Conservation (phyloP, 768 basidiomycete genomes). For the Melanogaster broomeanus region DNA sequence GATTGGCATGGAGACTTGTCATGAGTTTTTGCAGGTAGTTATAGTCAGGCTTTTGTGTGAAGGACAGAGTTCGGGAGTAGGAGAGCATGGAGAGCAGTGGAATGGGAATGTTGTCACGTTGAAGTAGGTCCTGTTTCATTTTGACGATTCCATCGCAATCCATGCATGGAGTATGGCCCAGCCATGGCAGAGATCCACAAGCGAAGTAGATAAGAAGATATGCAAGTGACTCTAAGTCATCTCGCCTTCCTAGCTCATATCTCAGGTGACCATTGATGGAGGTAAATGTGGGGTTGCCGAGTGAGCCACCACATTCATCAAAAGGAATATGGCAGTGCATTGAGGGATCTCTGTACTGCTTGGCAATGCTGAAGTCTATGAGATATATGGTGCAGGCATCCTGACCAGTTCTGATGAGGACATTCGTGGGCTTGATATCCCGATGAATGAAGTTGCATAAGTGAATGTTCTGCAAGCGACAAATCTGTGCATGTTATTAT, state of each 20-base stretch:
- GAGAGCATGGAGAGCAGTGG: neutral
- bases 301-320: neutral
- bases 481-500: neutral
- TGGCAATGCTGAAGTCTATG: neutral
- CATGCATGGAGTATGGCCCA: no score
- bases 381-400: neutral
- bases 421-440: neutral
- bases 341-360: neutral
- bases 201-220: conserved; percentile 36
- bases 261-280: neutral
- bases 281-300: neutral
- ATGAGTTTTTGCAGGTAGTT: neutral
- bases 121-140: no score
- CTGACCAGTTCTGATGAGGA: neutral
- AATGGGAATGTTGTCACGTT: neutral
- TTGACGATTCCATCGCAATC: no score
- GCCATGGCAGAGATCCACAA: conserved; percentile 36
- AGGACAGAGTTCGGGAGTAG: neutral
- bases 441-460: no score
- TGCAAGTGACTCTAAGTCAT: conserved; percentile 39
- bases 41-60: neutral
- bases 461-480: no score
- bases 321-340: neutral
- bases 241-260: conserved; percentile 12
- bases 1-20: no score